Evolutionary conservation across 495 filamentous ascomycete species (phyloP).

Genomic region (Talaromyces liani): DNA sequence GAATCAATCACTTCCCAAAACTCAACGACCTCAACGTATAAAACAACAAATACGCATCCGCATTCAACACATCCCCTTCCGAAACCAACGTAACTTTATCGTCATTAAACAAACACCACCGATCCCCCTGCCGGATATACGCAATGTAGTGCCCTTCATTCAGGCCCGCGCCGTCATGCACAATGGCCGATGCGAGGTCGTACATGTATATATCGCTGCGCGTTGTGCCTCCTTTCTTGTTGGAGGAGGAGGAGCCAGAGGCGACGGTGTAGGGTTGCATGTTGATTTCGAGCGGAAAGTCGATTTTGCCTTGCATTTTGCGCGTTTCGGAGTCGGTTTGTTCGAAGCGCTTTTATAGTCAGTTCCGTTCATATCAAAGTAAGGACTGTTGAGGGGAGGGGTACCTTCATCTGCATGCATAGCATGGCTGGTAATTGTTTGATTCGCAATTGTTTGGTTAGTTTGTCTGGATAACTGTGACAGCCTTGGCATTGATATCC

Average conservation of each 20-base stretch:
- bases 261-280: slow-evolving; percentile 71
- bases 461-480: slow-evolving; percentile 56
- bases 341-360: slow-evolving; percentile 59
- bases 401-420: slow-evolving; percentile 86
- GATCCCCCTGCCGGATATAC: slow-evolving; percentile 72
- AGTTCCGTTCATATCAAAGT: not conserved
- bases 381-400: slow-evolving; percentile 2
- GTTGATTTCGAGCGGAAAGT: slow-evolving; percentile 78
- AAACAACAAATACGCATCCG: slow-evolving; percentile 81
- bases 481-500: slow-evolving; percentile 79
- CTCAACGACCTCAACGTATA: slow-evolving; percentile 64
- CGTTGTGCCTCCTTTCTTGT: slow-evolving; percentile 22
- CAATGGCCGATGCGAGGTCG: slow-evolving; percentile 76
- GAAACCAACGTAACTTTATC: slow-evolving; percentile 74
- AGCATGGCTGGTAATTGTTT: slow-evolving; percentile 75
- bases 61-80: slow-evolving; percentile 71
- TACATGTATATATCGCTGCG: slow-evolving; percentile 53
- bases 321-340: slow-evolving; percentile 57
- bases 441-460: slow-evolving; percentile 73
- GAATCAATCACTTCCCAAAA: not conserved
- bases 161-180: slow-evolving; percentile 71
- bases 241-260: slow-evolving; percentile 36
- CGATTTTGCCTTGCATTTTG: slow-evolving; percentile 75
- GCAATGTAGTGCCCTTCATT: slow-evolving; percentile 85
- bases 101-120: slow-evolving; percentile 93